Evolutionary conservation across 208 protist species (phyloP).

Genomic region (Naegleria lovaniensis): DNA sequence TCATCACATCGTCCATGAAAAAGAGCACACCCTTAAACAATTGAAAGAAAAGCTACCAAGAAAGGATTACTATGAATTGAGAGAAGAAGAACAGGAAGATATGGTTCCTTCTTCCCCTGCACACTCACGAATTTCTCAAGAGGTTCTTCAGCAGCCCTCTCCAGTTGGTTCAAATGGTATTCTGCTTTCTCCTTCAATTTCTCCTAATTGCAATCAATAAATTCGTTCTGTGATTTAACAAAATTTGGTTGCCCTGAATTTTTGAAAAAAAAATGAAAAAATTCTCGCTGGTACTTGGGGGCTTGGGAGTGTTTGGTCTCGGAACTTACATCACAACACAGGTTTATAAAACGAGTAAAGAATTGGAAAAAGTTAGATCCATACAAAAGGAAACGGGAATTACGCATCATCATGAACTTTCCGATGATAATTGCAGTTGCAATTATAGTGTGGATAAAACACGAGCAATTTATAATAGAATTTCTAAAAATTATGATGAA

Average conservation of each 20-base stretch:
- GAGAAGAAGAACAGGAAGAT: not conserved
- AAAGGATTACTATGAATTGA: not conserved
- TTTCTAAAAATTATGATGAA: not conserved
- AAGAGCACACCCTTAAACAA: not conserved
- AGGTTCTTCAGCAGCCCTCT: not conserved
- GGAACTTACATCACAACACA: not conserved
- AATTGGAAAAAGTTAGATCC: no score
- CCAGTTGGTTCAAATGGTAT: not conserved
- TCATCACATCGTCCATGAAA: not conserved
- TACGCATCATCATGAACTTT: no score
- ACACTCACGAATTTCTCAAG: not conserved
- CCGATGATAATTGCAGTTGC: not conserved
- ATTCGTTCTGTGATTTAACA: not conserved
- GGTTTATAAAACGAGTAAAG: no score
- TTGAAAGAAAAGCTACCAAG: not conserved
- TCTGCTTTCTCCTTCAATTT: not conserved
- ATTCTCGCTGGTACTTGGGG: not conserved
- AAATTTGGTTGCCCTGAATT: no score
- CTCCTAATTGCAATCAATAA: not conserved
- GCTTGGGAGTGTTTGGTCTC: not conserved
- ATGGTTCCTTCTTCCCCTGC: not conserved
- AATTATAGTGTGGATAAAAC: not conserved
- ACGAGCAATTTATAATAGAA: conserved; percentile 14
- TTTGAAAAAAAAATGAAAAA: not conserved
- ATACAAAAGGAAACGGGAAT: no score